Evolutionary conservation across 768 basidiomycete species (phyloP), one percentile per base, ranked within the genome.

Genomic region (Phaffia australis): DNA sequence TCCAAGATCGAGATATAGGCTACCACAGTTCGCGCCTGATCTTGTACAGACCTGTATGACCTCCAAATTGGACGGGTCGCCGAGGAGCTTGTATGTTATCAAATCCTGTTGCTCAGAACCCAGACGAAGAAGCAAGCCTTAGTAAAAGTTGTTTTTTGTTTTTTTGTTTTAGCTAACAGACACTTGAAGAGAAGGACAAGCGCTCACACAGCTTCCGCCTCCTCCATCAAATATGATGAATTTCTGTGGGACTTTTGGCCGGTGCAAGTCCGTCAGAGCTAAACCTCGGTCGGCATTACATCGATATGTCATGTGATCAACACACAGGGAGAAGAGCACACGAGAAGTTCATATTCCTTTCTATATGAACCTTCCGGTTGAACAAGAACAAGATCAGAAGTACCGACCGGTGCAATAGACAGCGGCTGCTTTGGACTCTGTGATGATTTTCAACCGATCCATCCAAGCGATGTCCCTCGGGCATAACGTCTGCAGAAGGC

Each of bases 191-290:
- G 48, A 3, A 11, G 25, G 25, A 27, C 58, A 56, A 15, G 69
- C 25, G 77, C 80, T 56, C 77, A 80, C 81, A 56, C 87, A 85
- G 15, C 86, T 88, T 73, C 87, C 88, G 73, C 88, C 88, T 73
- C 87, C 89, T 23, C 88, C 89, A 76, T 93, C 90, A 73, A 87
- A 89, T n/a, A 93, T 87, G 75, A 92, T 85, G 74, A 92, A 92
- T 70, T 84, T 88, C 73, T 92, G 88, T 25, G 85, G 86, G 0
- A 87, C 82, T 60, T 83, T 84, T 63, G 92, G 78, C 70, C 85
- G 84, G 75, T 90, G 87, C 2, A 92, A 78, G 67, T 87, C 84
- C 35, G 87, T 87, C 60, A 92, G 79, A 67, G 86, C 83, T 2
- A 87, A 4, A 42, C n/a, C n/a, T n/a, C n/a, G n/a, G n/a, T n/a